Base-by-base conservation (phyloP, 805 yeast species). In the Kuraishia hungarica region DNA sequence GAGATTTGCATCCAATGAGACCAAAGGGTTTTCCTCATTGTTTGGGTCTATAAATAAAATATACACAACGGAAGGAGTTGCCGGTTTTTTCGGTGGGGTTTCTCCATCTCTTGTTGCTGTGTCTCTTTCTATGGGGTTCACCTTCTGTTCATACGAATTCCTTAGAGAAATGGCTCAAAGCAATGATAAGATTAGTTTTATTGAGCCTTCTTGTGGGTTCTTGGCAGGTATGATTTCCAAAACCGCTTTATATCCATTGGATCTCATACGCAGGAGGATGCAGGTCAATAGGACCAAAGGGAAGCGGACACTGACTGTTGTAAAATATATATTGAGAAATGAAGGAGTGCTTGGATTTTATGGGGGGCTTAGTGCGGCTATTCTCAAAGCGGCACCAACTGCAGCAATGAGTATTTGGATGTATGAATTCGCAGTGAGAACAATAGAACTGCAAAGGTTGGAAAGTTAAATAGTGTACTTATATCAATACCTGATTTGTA, bases 381-480 rank as follows among this genome's bases (percentile, higher is more conserved):
- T 91, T 2, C 55, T 86, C 53, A 91, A 91, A 66, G 81, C 89
- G 15, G 94, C 93, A 0, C 97, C 97, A 0, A 81, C 89, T 1
- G 77, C 74, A 60, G 83, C 72, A 5, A 57, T 68, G 22, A 67
- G 71, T 50, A 63, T 71, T 11, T 68, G 66, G 65, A 63, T 64
- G 51, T 71, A 69, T 55, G 74, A 71, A 54, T 56, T 55, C 21
- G 63, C 64, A 39, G 67, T 67, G 13, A 49, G 59, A n/a, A 57
- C 61, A 55, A 28, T 54, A 23, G 22, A 50, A 17, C n/a, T 23
- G 24, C 22, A 19, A 23, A 48, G 17, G 20, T 10, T 35, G 17
- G 5, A 35, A 17, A 15, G 43, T 35, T 10, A 13, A 15, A 35
- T 35, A 35, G 15, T 10, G n/a, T n/a, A n/a, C n/a, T n/a, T n/a